phyloP scores from a whole-genome alignment of 148 eudicot species.

The Simmondsia chinensis region DNA sequence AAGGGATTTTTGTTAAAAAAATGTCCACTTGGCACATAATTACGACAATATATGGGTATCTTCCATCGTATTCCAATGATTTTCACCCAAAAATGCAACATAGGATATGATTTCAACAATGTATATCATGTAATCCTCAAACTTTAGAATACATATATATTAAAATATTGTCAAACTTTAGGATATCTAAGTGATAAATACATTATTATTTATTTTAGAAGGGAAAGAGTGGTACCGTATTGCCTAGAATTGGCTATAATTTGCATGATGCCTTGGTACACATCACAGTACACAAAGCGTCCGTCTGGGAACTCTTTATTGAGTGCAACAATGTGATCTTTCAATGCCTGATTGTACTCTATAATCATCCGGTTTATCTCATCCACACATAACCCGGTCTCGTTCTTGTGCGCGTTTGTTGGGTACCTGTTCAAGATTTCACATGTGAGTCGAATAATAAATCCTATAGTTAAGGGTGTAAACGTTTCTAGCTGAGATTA shows the following conservation, averaged over 20 bases:
- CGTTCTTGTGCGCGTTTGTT: no score
- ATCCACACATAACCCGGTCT: conserved; percentile 20
- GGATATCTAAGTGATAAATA: no score
- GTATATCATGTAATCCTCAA: neutral
- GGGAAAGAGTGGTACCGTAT: conserved; percentile 25
- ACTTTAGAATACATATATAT: neutral
- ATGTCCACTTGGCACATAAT: no score
- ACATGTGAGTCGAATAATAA: no score
- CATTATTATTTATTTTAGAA: neutral
- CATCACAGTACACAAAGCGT: conserved; percentile 48
- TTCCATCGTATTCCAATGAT: no score
- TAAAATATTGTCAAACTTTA: neutral
- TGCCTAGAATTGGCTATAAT: conserved; percentile 24
- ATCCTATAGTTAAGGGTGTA: no score
- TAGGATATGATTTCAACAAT: no score
- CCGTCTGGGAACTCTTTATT: conserved; percentile 31
- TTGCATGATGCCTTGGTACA: conserved; percentile 40
- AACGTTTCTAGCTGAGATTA: no score
- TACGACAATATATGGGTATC: no score
- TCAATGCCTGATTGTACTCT: conserved; percentile 36
- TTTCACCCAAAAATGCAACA: no score
- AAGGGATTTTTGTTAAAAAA: no score
- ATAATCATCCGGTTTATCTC: conserved; percentile 38
- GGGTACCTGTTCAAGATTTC: no score
- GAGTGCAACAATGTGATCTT: conserved; percentile 30